Evolutionary conservation across 1,284 basidiomycete genomes (phyloP).

Genomic region (Amylostereum chailletii): DNA sequence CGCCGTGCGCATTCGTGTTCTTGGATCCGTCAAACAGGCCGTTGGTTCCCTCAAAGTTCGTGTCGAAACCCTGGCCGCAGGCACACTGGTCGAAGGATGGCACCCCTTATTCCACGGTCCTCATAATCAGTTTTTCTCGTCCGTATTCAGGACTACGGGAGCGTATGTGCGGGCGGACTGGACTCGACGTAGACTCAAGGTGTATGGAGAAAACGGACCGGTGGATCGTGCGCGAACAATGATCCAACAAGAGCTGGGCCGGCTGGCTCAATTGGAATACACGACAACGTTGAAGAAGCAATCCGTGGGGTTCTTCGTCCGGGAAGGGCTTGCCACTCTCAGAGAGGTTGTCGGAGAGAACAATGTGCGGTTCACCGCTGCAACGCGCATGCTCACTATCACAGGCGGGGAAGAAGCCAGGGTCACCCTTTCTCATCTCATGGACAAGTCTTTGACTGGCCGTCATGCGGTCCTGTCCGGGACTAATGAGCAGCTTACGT

Average conservation of each 20-base stretch:
- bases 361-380: conserved; percentile 32
- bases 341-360: conserved; percentile 42
- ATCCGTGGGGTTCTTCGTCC: conserved; percentile 39
- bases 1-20: conserved; percentile 18
- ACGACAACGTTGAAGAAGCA: conserved; percentile 25
- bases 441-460: conserved; percentile 28
- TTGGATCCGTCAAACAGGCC: conserved; percentile 33
- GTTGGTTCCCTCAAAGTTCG: conserved; percentile 50
- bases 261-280: conserved; percentile 31
- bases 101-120: conserved; percentile 28
- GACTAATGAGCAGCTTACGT: conserved; percentile 17
- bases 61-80: conserved; percentile 42
- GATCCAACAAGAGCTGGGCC: conserved; percentile 33
- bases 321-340: conserved; percentile 33
- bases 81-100: conserved; percentile 40
- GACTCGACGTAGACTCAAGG: conserved; percentile 29
- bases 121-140: conserved; percentile 25
- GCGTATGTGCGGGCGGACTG: conserved; percentile 35
- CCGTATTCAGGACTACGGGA: conserved; percentile 25
- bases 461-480: neutral
- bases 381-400: conserved; percentile 29
- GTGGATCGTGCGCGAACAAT: conserved; percentile 28
- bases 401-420: conserved; percentile 41
- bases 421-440: conserved; percentile 31
- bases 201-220: conserved; percentile 29